Conservation (phyloP, 768 basidiomycete genomes). For the Pisolithus marmoratus region DNA sequence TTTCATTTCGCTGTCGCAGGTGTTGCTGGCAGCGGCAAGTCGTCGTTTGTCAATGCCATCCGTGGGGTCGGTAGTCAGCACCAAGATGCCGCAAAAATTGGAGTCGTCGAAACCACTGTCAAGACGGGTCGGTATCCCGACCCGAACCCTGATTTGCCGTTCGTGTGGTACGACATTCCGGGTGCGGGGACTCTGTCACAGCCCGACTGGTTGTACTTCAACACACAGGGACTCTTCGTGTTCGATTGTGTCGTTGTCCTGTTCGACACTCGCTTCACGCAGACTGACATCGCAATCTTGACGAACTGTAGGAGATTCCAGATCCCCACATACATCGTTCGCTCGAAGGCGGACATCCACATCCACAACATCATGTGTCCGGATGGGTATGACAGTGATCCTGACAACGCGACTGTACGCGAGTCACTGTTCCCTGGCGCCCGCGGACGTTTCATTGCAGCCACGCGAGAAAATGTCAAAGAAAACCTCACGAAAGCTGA, state of each 20-base stretch:
- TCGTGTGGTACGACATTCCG: constrained; percentile 26
- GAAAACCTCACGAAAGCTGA: constrained; percentile 10
- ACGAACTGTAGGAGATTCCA: constrained; percentile 7
- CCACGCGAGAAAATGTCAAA: constrained; percentile 13
- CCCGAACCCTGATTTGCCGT: constrained; percentile 7
- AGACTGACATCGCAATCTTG: constrained; percentile 11
- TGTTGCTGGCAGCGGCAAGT: constrained; percentile 21
- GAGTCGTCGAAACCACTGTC: constrained; percentile 19
- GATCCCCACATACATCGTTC: constrained; percentile 12
- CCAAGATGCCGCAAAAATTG: constrained; percentile 16
- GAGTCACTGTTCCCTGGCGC: constrained; percentile 7
- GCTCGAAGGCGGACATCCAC: constrained; percentile 14
- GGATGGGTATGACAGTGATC: constrained; percentile 4
- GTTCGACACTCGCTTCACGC: constrained; percentile 13
- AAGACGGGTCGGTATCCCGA: constrained; percentile 18
- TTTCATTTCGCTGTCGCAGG: constrained; percentile 27
- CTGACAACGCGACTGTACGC: background rate
- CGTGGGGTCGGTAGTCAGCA: constrained; percentile 15
- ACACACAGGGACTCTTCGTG: constrained; percentile 19
- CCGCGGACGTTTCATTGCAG: constrained; percentile 12
- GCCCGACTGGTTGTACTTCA: constrained; percentile 25
- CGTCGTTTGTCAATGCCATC: constrained; percentile 24
- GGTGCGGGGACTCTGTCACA: constrained; percentile 21
- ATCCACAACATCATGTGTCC: constrained; percentile 10
- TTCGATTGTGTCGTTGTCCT: constrained; percentile 14